A percentile compares a stretch with the other conserved stretches of the same genome.
phyloP scores from a whole-genome alignment of 2,329 filamentous ascomycete genomes.

The Ramularia collo-cygni region DNA sequence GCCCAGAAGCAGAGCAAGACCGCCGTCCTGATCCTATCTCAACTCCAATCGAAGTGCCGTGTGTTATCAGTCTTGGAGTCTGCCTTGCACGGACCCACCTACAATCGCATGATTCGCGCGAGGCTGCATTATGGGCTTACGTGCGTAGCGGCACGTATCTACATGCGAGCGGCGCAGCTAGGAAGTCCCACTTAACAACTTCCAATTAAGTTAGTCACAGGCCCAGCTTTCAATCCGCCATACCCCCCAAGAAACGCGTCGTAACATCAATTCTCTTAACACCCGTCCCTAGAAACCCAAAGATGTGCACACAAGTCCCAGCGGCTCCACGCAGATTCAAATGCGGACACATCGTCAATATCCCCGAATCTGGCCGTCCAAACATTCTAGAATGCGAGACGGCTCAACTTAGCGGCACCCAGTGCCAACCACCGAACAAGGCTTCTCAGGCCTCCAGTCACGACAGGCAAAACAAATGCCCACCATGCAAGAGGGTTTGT shows the following conservation, averaged over 20 bases:
- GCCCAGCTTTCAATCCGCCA: neutral
- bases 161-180: neutral
- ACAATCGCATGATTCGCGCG: neutral
- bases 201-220: neutral
- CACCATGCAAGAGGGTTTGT: slow-evolving; percentile 2
- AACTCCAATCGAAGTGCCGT: too few relatives aligned
- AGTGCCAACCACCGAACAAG: neutral
- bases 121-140: neutral
- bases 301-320: neutral
- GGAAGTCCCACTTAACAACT: neutral
- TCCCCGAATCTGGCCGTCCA: neutral
- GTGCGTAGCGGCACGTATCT: neutral
- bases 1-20: too few relatives aligned
- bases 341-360: neutral
- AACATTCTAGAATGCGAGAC: neutral
- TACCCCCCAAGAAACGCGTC: neutral
- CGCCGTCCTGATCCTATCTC: too few relatives aligned
- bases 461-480: slow-evolving; percentile 2
- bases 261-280: neutral
- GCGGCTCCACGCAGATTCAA: neutral
- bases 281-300: neutral
- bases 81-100: too few relatives aligned
- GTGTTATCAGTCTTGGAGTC: too few relatives aligned
- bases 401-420: neutral
- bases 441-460: slow-evolving; percentile 1